A percentile compares a stretch with the other conserved stretches of the same genome.
phyloP scores from a whole-genome alignment of 352 stramenopile species.

The Halophytophthora polymorphica region DNA sequence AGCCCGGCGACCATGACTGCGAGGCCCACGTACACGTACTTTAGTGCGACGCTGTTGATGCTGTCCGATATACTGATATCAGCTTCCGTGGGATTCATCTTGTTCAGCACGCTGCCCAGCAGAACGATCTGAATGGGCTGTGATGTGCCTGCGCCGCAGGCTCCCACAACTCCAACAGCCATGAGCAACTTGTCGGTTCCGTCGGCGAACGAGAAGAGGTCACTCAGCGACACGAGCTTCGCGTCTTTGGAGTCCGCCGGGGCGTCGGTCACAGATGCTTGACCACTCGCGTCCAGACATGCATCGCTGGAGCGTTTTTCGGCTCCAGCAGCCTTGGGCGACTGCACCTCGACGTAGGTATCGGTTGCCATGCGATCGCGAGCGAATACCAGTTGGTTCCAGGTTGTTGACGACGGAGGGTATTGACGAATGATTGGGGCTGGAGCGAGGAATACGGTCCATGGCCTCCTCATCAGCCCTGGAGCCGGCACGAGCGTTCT shows the following conservation, averaged over 20 bases:
- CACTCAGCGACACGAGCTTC: slow-evolving; percentile 16
- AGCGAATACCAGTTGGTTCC: too few species aligned
- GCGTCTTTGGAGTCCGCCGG: not conserved
- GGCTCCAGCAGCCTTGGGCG: too few species aligned
- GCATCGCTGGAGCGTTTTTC: too few species aligned
- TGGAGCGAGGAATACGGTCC: too few species aligned
- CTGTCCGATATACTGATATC: slow-evolving; percentile 1
- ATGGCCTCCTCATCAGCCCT: too few species aligned
- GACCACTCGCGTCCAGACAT: too few species aligned
- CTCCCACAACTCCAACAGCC: slow-evolving; percentile 18
- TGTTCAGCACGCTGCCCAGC: slow-evolving; percentile 40
- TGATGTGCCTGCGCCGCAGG: slow-evolving; percentile 22
- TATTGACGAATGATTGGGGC: too few species aligned
- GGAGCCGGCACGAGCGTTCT: too few species aligned
- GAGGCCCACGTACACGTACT: slow-evolving; percentile 27
- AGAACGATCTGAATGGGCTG: slow-evolving; percentile 44
- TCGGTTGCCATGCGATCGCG: too few species aligned
- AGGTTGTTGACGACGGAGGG: too few species aligned
- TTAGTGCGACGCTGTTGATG: slow-evolving; percentile 22
- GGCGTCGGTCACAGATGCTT: too few species aligned
- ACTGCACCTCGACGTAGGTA: too few species aligned
- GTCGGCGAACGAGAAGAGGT: slow-evolving; percentile 34
- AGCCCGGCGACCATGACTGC: slow-evolving; percentile 30
- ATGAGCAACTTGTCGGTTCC: slow-evolving; percentile 32
- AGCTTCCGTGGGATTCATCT: slow-evolving; percentile 29